Base-by-base conservation (phyloP, 352 stramenopile species). In the Pseudoperonospora humuli region DNA sequence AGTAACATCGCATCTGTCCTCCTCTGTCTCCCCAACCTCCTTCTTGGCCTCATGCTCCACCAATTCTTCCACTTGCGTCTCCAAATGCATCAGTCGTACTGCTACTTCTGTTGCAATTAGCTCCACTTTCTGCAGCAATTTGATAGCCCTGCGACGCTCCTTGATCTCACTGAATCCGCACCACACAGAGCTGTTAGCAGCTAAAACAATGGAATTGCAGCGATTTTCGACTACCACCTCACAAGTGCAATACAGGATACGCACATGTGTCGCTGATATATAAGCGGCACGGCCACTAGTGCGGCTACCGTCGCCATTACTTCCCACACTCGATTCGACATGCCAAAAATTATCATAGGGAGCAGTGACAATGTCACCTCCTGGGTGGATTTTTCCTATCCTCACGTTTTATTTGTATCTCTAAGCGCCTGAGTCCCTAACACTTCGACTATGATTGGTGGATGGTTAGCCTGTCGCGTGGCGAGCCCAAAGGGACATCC, bases 101-200 rank as follows among this genome's bases (percentile, higher is more conserved):
- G 57, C 53, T 19, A 93, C 73, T 26, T 87, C 72, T 9, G 54
- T 61, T 1, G 80, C 71, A 51, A 93, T 79, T 3, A 76, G 53
- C 23, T 93, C 74, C 25, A 93, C 75, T 43, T 84, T 82, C 9
- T 45, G 57, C 51, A 93, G 55, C 19, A 91, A 61, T 41, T 84
- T 80, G 15, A 86, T 61, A 0, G 74, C 61, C 15, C 87, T 39
- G 10, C 57, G 48, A 11, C 67, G 70, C 41, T 61, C 28, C 27
- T 57, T 58, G 6, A 36, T 29, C 37, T 45, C 34, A 36, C 57
- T 67, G 24, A 8, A 27, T 46, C 19, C 15, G 36, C 36, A 14
- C 48, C 38, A 51, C 44, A 54, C 25, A 27, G 3, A 32, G 46
- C 26, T 9, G 26, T 58, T 45, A 55, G 34, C 13, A 19, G 5